Conservation (phyloP, 108 stramenopile genomes). For the Schizochytrium sp. region DNA sequence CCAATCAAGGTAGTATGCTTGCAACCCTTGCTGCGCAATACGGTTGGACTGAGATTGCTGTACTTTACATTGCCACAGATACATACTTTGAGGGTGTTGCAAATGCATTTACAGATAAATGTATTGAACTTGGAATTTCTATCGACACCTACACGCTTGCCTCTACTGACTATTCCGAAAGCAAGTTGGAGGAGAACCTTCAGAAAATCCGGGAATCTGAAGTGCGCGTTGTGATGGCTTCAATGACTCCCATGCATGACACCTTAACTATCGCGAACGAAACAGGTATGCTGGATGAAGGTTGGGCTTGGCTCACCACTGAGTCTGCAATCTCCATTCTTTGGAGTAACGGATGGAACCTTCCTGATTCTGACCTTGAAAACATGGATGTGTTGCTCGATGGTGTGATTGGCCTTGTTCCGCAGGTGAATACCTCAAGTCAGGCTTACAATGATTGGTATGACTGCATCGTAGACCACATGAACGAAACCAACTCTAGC, state of each 20-base stretch:
- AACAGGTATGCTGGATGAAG: slow-evolving; percentile 19
- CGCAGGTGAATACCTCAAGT: not conserved
- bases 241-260: not conserved
- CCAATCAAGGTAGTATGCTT: not conserved
- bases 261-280: not conserved
- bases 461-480: not conserved
- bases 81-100: not conserved
- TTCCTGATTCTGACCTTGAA: not conserved
- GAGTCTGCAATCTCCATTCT: not conserved
- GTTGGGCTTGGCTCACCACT: slow-evolving; percentile 15
- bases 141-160: not conserved
- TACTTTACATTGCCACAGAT: not conserved
- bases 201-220: not conserved
- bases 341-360: not conserved
- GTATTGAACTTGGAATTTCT: not conserved
- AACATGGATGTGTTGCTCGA: not conserved
- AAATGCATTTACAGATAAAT: not conserved
- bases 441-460: not conserved
- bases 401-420: not conserved
- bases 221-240: not conserved
- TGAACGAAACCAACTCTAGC: not conserved
- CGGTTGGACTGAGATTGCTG: not conserved
- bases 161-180: no score
- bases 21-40: not conserved
- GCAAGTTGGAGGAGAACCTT: no score